Evolutionary conservation across 2,329 filamentous ascomycete species (phyloP).

Genomic region (Monosporascus ibericus): DNA sequence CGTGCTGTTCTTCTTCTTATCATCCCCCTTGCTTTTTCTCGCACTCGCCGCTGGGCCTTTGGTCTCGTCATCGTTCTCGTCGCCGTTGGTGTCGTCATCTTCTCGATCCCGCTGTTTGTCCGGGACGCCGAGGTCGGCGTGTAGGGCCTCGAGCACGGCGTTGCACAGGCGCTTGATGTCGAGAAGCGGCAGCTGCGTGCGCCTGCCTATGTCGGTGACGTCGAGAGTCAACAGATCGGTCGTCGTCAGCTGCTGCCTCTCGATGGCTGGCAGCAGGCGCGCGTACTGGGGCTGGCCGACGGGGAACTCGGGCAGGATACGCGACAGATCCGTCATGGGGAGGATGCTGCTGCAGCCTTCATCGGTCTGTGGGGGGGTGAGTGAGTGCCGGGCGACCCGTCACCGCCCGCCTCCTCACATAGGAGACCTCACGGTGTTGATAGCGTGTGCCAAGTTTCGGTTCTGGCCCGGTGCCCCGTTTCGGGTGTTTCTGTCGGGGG

Average conservation of each 20-base stretch:
- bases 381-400: background rate
- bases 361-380: too few relatives aligned
- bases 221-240: constrained; percentile 83
- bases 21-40: constrained; percentile 11
- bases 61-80: background rate
- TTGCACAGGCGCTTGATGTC: constrained; percentile 71
- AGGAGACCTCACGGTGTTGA: too few relatives aligned
- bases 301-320: constrained; percentile 75
- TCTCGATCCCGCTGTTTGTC: constrained; percentile 5
- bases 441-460: too few relatives aligned
- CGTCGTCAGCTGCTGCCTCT: constrained; percentile 70
- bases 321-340: constrained; percentile 78
- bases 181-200: constrained; percentile 72
- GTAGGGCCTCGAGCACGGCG: constrained; percentile 61
- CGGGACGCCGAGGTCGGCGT: constrained; percentile 49
- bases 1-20: background rate
- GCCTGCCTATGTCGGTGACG: constrained; percentile 74
- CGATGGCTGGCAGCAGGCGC: constrained; percentile 72
- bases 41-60: background rate
- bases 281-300: constrained; percentile 53
- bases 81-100: background rate
- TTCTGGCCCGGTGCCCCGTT: too few relatives aligned
- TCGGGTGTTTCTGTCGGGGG: too few relatives aligned
- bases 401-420: background rate
- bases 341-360: background rate